A percentile compares a stretch with the other conserved stretches of the same genome.
Conservation (phyloP, 148 eudicot species). For the Rhododendron simsii region DNA sequence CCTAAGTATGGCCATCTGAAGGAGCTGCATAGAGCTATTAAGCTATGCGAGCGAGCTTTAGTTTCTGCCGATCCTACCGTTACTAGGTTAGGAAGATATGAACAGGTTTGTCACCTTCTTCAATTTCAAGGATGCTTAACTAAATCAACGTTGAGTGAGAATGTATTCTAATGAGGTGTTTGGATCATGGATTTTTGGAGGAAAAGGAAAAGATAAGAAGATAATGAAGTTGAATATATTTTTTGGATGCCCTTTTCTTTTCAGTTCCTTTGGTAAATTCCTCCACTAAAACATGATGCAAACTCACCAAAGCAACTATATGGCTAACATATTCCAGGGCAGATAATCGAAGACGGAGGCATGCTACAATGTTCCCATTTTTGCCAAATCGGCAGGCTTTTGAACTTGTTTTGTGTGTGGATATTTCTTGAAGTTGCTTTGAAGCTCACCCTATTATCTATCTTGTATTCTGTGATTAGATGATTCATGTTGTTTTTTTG, state of each 20-base stretch:
- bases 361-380: not conserved
- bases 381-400: not conserved
- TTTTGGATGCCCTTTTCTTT: not conserved
- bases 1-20: slow-evolving; percentile 86
- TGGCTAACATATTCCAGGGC: not conserved
- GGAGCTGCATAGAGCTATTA: slow-evolving; percentile 84
- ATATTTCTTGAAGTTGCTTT: slow-evolving; percentile 1
- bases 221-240: not conserved
- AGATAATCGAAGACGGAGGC: slow-evolving; percentile 5
- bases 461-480: not conserved
- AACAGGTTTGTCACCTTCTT: slow-evolving; percentile 32
- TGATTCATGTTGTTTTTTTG: slow-evolving; percentile 10
- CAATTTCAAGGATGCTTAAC: not conserved
- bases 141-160: not conserved
- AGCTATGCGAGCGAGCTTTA: slow-evolving; percentile 66
- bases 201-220: not conserved
- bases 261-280: not conserved
- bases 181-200: not conserved
- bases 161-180: not conserved
- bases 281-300: not conserved
- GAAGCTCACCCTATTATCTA: not conserved
- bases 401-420: not conserved
- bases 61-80: slow-evolving; percentile 71
- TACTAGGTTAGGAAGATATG: slow-evolving; percentile 31
- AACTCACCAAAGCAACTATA: not conserved